Evolutionary conservation across 768 basidiomycete species (phyloP), one percentile per base, ranked within the genome.

Genomic region (Cantharellus cinnabarinus): DNA sequence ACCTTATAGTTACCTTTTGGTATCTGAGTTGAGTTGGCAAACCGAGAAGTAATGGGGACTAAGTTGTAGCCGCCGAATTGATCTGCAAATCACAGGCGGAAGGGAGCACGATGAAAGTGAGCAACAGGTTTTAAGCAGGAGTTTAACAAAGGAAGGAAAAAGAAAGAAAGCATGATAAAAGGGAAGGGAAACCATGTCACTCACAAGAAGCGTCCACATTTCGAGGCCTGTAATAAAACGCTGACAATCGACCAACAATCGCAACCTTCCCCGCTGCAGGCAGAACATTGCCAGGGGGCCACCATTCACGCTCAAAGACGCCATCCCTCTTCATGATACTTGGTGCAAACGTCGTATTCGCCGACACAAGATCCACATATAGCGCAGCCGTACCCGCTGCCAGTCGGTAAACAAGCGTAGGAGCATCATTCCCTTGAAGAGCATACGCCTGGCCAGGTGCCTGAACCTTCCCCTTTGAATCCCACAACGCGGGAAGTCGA

Each of bases 361-460:
- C 60, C 4, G 50, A 37, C 4, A 61, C 59, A 2, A 61, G 60
- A 50, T 61, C 60, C 38, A 61, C 20, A 39, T 51, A 40, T 14
- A 61, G 58, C 35, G 39, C 60, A 2, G 59, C 50, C 1, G 60
- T 38, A 14, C 60, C 60, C 15, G 60, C 60, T 29, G 52, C 29
- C 3, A 61, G 38, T 41, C 60, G 60, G 58, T 60, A 60, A 2
- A 53, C 44, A 15, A 62, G n/a, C 20, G 4, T 10, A 4, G 61
- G 61, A 38, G 15, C 20, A 29, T 29, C 20, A 29, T 29, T 29
- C 20, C 20, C 20, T 29, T 29, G 20, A 29, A 29, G 20, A 29
- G 20, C 20, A 29, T 29, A 29, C 20, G 20, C 20, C 20, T 29
- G 20, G 20, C 20, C 20, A 29, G 10, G 10, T 10, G 10, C 10